Conservation (phyloP, 345 rosid genomes). For the Salix purpurea region DNA sequence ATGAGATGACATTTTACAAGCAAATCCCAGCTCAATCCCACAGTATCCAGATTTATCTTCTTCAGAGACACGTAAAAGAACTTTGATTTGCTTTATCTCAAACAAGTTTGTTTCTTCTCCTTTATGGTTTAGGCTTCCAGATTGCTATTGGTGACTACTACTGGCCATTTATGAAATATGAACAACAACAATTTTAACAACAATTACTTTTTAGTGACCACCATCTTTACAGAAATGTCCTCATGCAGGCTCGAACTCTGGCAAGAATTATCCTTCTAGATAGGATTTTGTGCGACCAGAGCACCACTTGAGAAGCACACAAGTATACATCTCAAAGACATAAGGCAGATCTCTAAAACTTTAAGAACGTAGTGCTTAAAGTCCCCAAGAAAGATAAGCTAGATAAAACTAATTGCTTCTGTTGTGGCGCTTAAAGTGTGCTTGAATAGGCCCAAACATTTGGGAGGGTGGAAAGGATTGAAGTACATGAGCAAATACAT, state of each 20-base stretch:
- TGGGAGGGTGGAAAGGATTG: no score
- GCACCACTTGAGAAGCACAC: background rate
- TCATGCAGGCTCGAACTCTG: background rate
- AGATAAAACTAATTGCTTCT: background rate
- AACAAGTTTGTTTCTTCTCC: background rate
- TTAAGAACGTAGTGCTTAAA: background rate
- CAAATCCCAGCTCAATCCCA: background rate
- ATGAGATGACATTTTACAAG: background rate
- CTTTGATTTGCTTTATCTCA: background rate
- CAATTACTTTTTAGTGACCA: background rate
- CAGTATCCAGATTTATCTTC: background rate
- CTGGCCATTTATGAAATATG: background rate
- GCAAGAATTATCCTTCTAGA: background rate
- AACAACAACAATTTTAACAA: background rate
- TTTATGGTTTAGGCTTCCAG: background rate
- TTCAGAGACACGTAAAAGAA: background rate
- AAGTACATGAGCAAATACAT: no score
- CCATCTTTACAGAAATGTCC: background rate
- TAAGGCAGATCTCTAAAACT: background rate
- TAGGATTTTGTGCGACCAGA: background rate
- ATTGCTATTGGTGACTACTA: background rate
- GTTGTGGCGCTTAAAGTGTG: background rate
- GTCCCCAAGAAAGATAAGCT: background rate
- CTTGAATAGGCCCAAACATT: background rate
- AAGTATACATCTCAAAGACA: background rate